Conservation (phyloP, 805 yeast genomes). For the Trichomonascus vanleenenianus region DNA sequence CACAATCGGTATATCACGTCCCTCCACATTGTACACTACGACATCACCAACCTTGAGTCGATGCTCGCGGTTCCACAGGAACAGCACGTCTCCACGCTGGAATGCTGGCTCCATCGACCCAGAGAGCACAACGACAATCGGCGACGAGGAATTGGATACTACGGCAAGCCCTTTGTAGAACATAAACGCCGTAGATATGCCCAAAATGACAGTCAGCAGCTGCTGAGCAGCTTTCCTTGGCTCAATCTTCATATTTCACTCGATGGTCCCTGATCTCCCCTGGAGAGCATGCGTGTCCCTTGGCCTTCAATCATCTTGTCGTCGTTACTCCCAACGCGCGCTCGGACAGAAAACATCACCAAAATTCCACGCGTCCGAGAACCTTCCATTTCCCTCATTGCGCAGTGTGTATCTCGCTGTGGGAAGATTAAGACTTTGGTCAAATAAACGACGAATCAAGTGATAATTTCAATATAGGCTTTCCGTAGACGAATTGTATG, state of each 20-base stretch:
- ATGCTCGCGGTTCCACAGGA: constrained; percentile 79
- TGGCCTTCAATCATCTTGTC: too few species aligned
- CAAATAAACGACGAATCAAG: too few species aligned
- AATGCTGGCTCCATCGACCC: constrained; percentile 99
- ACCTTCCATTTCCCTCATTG: too few species aligned
- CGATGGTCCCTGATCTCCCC: too few species aligned
- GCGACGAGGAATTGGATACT: constrained; percentile 76
- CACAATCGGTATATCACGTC: constrained; percentile 86
- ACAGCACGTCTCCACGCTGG: constrained; percentile 91
- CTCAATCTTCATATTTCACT: constrained; percentile 4
- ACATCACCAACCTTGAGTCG: constrained; percentile 76
- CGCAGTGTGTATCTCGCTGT: too few species aligned
- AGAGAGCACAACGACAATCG: constrained; percentile 91
- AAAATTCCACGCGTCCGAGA: too few species aligned
- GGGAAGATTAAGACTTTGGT: too few species aligned
- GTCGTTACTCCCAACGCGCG: too few species aligned
- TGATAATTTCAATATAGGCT: too few species aligned
- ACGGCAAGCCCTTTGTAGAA: constrained; percentile 81
- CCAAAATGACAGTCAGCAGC: constrained; percentile 64
- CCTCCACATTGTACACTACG: constrained; percentile 81
- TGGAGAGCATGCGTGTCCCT: too few species aligned
- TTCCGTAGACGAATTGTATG: too few species aligned
- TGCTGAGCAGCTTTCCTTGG: constrained; percentile 20
- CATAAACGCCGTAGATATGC: constrained; percentile 82
- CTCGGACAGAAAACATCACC: too few species aligned